Percentiles rank a stretch among this genome's conserved stretches.
Evolutionary conservation across 2,329 filamentous ascomycete genomes (phyloP).

Genomic region (Orbilia blumenaviensis): DNA sequence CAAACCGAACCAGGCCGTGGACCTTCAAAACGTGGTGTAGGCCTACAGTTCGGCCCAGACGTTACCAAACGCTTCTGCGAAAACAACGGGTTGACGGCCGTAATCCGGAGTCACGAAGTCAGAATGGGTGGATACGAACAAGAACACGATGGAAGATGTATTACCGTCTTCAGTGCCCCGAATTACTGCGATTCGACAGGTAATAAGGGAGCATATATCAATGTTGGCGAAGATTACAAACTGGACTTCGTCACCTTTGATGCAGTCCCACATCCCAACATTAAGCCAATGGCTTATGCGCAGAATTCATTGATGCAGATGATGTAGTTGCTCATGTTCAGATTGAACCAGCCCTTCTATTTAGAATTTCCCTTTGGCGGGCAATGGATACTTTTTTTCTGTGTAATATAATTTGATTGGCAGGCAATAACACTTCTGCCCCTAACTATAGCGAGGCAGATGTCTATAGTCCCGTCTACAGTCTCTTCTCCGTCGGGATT

Average conservation of each 20-base stretch:
- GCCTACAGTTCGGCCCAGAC: constrained; percentile 95
- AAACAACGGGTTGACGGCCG: constrained; percentile 89
- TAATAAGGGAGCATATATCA: constrained; percentile 98
- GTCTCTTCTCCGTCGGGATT: too few species aligned
- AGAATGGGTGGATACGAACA: constrained; percentile 99
- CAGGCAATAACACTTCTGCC: too few species aligned
- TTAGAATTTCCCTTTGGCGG: background rate
- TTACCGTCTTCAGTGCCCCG: constrained; percentile 97
- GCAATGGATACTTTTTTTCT: background rate
- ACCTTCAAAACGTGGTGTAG: constrained; percentile 95
- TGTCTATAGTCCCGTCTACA: too few species aligned
- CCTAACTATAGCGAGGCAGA: too few species aligned
- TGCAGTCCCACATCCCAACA: constrained; percentile 92
- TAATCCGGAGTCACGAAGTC: constrained; percentile 97
- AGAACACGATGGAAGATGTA: constrained; percentile 93
- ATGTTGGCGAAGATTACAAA: constrained; percentile 90
- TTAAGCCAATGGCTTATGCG: constrained; percentile 80
- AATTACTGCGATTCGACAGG: constrained; percentile 98
- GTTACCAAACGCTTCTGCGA: constrained; percentile 97
- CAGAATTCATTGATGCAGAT: constrained; percentile 61
- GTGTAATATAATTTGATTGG: constrained; percentile 7
- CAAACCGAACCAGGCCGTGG: constrained; percentile 85
- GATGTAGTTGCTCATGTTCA: constrained; percentile 14
- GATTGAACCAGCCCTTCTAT: too few species aligned
- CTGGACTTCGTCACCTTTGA: constrained; percentile 93